These are phyloP conservation scores for Fusarium algeriense DNA, from an alignment of 2,329 filamentous ascomycete genomes.

Conservation along the genomic window DNA sequence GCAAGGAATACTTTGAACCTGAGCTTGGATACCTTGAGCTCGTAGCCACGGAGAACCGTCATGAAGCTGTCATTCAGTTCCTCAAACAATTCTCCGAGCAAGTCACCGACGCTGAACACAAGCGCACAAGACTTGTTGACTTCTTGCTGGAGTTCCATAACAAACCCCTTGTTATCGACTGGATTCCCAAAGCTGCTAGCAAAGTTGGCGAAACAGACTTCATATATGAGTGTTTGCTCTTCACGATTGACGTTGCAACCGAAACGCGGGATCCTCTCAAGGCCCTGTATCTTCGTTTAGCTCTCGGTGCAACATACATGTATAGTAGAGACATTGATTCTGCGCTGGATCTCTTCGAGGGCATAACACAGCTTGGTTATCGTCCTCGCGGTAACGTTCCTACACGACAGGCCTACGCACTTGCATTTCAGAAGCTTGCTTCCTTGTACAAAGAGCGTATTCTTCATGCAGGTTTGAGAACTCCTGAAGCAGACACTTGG, in stretches of 20 bases:
- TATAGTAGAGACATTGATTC: conserved; percentile 53
- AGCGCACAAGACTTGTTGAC: conserved; percentile 50
- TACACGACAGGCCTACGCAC: conserved; percentile 55
- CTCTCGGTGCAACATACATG: conserved; percentile 52
- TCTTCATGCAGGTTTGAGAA: conserved; percentile 46
- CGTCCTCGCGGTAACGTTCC: conserved; percentile 56
- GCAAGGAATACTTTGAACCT: conserved; percentile 53
- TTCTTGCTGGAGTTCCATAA: conserved; percentile 54
- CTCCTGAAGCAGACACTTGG: conserved; percentile 49
- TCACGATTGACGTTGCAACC: conserved; percentile 51
- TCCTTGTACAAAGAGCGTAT: conserved; percentile 54
- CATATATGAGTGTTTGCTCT: conserved; percentile 48
- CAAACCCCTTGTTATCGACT: conserved; percentile 53
- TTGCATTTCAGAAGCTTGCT: conserved; percentile 56
- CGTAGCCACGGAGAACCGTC: conserved; percentile 53
- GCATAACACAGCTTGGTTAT: conserved; percentile 54
- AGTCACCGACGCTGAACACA: conserved; percentile 40
- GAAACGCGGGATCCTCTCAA: conserved; percentile 53
- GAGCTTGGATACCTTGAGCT: conserved; percentile 54
- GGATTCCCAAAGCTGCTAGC: conserved; percentile 57
- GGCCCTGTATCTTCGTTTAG: conserved; percentile 54
- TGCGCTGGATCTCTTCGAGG: conserved; percentile 53
- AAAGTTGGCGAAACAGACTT: conserved; percentile 50
- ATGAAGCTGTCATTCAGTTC: conserved; percentile 52
- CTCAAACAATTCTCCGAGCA: conserved; percentile 51